Percentiles rank a stretch among this genome's conserved stretches.
Conservation (phyloP, 345 rosid species). For the Populus ilicifolia region DNA sequence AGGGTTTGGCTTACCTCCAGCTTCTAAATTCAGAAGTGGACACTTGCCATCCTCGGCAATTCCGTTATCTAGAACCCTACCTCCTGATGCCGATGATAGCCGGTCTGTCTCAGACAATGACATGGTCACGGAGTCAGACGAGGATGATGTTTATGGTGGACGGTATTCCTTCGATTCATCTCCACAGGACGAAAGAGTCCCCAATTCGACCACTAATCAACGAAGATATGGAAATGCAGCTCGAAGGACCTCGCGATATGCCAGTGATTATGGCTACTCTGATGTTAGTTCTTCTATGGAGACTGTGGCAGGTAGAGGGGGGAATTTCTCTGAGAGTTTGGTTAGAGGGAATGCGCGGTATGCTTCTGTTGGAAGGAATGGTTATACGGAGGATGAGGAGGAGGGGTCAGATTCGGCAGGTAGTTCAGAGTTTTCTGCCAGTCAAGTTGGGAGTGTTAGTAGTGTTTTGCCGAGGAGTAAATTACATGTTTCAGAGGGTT, state of each 20-base stretch:
- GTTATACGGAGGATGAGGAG: conserved; percentile 40
- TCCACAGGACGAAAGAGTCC: conserved; percentile 17
- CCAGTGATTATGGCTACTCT: conserved; percentile 50
- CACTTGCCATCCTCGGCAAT: conserved; percentile 50
- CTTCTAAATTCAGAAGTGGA: conserved; percentile 57
- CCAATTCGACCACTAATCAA: not conserved
- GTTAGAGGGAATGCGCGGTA: conserved; percentile 31
- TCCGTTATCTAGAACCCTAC: conserved; percentile 41
- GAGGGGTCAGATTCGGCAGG: conserved; percentile 74
- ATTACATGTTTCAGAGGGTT: conserved; percentile 46
- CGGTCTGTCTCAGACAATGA: conserved; percentile 21
- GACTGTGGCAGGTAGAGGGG: conserved; percentile 39
- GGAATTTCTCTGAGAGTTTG: conserved; percentile 30
- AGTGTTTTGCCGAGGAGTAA: conserved; percentile 44
- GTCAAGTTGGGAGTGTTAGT: conserved; percentile 47
- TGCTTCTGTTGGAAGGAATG: conserved; percentile 35
- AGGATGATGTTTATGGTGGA: conserved; percentile 18
- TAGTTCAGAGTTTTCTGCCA: conserved; percentile 73
- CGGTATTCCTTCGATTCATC: conserved; percentile 22
- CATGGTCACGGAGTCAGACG: conserved; percentile 13
- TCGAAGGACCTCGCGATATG: conserved; percentile 22
- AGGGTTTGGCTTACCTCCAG: conserved; percentile 52
- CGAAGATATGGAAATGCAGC: conserved; percentile 2
- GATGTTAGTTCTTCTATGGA: conserved; percentile 89
- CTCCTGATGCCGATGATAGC: conserved; percentile 22